Evolutionary conservation across 352 stramenopile genomes (phyloP).

Genomic region (Globisporangium iwayamae): DNA sequence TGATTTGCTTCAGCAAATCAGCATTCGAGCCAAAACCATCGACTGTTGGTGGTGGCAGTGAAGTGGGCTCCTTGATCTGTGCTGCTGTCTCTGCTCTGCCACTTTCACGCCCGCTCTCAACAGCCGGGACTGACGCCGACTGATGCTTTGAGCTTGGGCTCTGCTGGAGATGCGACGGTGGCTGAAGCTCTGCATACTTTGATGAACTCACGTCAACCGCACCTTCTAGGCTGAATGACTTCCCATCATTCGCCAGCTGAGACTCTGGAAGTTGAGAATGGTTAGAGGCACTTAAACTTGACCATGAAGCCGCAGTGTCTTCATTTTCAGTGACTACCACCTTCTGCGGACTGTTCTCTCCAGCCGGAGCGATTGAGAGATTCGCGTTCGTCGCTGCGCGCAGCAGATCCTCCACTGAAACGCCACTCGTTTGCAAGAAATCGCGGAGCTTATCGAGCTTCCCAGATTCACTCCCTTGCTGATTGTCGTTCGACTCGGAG

Average conservation of each 20-base stretch:
- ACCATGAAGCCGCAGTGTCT: background rate
- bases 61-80: background rate
- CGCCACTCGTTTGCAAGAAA: constrained; percentile 51
- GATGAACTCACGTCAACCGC: background rate
- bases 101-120: background rate
- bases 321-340: background rate
- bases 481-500: constrained; percentile 5
- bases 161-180: background rate
- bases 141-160: background rate
- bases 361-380: constrained; percentile 24
- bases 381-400: constrained; percentile 53
- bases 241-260: background rate
- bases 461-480: constrained; percentile 13
- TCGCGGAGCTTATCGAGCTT: constrained; percentile 60
- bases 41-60: no score
- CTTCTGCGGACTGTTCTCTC: background rate
- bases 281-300: background rate
- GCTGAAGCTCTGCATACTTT: constrained; percentile 8
- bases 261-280: background rate
- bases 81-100: background rate
- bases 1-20: background rate
- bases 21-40: background rate
- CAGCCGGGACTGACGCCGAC: background rate
- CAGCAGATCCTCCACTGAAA: constrained; percentile 74
- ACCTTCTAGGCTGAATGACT: background rate